These are phyloP conservation scores for Selenicereus undatus DNA, from an alignment of 148 eudicot species.

Conservation along the genomic window DNA sequence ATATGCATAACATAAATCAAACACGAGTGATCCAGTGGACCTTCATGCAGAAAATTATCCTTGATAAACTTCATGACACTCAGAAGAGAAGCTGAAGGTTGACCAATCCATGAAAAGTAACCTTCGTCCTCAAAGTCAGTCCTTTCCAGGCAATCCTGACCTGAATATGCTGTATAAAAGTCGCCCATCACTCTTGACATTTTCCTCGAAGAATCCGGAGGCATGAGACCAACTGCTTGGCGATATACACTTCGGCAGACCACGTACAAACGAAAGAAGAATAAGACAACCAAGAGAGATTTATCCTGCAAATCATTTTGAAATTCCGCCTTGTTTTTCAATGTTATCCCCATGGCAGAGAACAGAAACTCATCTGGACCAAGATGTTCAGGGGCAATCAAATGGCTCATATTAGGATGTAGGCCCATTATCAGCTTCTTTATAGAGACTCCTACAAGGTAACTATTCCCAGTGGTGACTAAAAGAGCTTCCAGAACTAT, in stretches of 20 bases:
- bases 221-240: constrained; percentile 68
- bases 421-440: constrained; percentile 45
- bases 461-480: constrained; percentile 76
- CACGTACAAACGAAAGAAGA: constrained; percentile 68
- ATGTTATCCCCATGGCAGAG: constrained; percentile 36
- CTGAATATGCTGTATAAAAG: constrained; percentile 52
- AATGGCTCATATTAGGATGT: constrained; percentile 44
- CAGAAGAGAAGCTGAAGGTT: constrained; percentile 63
- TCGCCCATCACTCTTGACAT: constrained; percentile 63
- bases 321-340: constrained; percentile 18
- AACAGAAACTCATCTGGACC: constrained; percentile 33
- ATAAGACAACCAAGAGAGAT: constrained; percentile 46
- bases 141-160: constrained; percentile 62
- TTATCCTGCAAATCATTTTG: constrained; percentile 19
- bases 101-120: constrained; percentile 68
- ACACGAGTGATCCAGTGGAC: constrained; percentile 38
- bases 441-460: constrained; percentile 52
- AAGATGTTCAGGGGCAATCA: constrained; percentile 39
- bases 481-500: constrained; percentile 68
- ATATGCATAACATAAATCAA: constrained; percentile 58
- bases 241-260: constrained; percentile 68
- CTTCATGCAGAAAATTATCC: constrained; percentile 33
- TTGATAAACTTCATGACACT: constrained; percentile 37
- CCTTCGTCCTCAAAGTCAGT: constrained; percentile 47
- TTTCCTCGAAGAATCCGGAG: constrained; percentile 57